Evolutionary conservation across 73 alveolate species (phyloP).

Genomic region (Paramecium biaurelia): DNA sequence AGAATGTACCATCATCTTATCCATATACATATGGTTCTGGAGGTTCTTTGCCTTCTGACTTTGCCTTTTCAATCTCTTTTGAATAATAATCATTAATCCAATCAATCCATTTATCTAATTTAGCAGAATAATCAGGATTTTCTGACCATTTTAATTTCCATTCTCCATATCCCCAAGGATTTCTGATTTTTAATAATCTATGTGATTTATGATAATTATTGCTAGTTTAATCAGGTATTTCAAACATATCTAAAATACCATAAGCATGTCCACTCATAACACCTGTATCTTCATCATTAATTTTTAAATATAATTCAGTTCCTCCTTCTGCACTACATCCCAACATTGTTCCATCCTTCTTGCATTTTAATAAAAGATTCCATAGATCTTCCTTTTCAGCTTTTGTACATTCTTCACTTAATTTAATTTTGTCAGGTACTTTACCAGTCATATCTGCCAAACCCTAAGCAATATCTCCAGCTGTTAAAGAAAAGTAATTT

Average conservation of each 20-base stretch:
- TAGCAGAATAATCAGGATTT: slow-evolving; percentile 80
- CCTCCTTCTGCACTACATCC: slow-evolving; percentile 90
- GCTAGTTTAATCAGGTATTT: slow-evolving; percentile 59
- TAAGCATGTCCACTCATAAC: slow-evolving; percentile 97
- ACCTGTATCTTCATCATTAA: slow-evolving; percentile 90
- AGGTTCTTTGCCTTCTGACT: slow-evolving; percentile 30
- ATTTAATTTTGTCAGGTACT: slow-evolving; percentile 83
- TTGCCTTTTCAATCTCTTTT: slow-evolving; percentile 33
- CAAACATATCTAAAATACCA: slow-evolving; percentile 92
- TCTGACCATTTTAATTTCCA: slow-evolving; percentile 98
- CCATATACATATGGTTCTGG: slow-evolving; percentile 77
- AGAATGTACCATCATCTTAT: slow-evolving; percentile 96
- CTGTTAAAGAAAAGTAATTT: slow-evolving; percentile 87
- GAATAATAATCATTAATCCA: slow-evolving; percentile 31
- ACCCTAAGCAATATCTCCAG: slow-evolving; percentile 98
- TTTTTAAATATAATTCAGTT: slow-evolving; percentile 82
- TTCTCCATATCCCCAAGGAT: slow-evolving; percentile 99
- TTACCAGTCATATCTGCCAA: slow-evolving; percentile 94
- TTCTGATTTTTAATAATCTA: slow-evolving; percentile 91
- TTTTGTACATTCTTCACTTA: slow-evolving; percentile 64
- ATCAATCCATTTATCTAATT: neutral
- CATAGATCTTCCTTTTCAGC: slow-evolving; percentile 76
- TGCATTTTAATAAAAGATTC: slow-evolving; percentile 57
- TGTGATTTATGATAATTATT: slow-evolving; percentile 71
- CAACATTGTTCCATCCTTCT: slow-evolving; percentile 83